Evolutionary conservation across 78 protist species (phyloP).

Genomic region (Dictyostelium firmibasis): DNA sequence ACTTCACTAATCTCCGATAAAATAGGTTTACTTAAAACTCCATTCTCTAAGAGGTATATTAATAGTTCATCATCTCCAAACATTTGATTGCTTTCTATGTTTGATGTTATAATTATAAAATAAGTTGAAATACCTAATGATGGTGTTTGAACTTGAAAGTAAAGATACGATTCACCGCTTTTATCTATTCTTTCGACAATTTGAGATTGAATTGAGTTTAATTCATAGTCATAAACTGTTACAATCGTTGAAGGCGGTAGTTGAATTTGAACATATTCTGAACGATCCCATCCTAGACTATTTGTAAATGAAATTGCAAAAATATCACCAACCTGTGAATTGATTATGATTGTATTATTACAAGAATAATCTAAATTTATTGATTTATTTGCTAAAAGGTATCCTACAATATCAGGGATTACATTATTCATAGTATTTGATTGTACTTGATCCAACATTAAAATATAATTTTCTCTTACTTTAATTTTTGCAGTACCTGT

Average conservation of each 20-base stretch:
- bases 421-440: neutral
- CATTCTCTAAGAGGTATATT: neutral
- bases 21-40: neutral
- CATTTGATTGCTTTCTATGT: neutral
- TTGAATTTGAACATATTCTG: constrained; percentile 6
- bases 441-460: constrained; percentile 27
- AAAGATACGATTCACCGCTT: neutral
- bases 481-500: constrained; percentile 22
- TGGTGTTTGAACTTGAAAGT: constrained; percentile 18
- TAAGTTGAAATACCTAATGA: constrained; percentile 64
- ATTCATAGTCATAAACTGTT: constrained; percentile 9
- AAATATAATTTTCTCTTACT: constrained; percentile 26
- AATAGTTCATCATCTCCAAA: neutral
- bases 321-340: neutral
- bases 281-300: constrained; percentile 54
- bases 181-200: constrained; percentile 11
- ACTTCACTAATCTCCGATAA: neutral
- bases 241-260: neutral
- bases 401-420: neutral
- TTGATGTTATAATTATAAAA: constrained; percentile 17
- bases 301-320: constrained; percentile 26
- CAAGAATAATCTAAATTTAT: neutral
- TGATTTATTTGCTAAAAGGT: constrained; percentile 14
- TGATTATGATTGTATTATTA: neutral
- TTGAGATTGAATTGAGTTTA: constrained; percentile 22